Base-by-base conservation (phyloP, 192 early-diverging fungal genomes). In the Podila horticola region DNA sequence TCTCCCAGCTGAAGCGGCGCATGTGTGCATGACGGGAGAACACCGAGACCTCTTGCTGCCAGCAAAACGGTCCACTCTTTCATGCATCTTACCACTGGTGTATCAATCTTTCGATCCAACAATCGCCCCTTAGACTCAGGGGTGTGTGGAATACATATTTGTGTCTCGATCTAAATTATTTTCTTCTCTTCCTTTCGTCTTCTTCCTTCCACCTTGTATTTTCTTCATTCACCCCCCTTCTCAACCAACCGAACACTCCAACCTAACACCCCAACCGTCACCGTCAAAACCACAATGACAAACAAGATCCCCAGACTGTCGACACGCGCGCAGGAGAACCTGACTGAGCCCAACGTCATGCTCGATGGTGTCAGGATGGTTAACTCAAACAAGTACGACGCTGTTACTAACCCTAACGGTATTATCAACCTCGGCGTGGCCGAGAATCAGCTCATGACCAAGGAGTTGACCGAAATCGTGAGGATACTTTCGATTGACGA, bases 351-450 rank as follows among this genome's bases (percentile, higher is more conserved):
- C 5, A 71, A 79, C 12, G 20, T 71, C 17, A 79, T 79, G 75
- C 63, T 71, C 5, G 64, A 79, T 17, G 75, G 75, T 3, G 58
- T 71, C 8, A 55, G 60, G 5, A 64, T 58, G 58, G 69, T 57
- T 6, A 71, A 79, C 62, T 8, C 68, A n/a, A 58, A 79, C 69
- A 79, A 79, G 64, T 79, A 55, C 58, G 48, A 84, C 66, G 31
- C 68, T 30, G 62, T 68, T 12, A 58, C 59, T 34, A 95, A 95
- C 64, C 89, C 90, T 5, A 48, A 60, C 13, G 96, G 95, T 22
- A 90, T 95, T 66, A 85, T 97, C 67, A 95, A 95, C 63, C 83
- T 95, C 1, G 95, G 95, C 41, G 84, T 93, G 2, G 95, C 95
- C 26, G 91, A 94, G 63, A 97, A 96, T 76, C 67, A 83, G 58